Base-by-base conservation (phyloP, 192 early-diverging fungal genomes). In the Coemansia sp. region DNA sequence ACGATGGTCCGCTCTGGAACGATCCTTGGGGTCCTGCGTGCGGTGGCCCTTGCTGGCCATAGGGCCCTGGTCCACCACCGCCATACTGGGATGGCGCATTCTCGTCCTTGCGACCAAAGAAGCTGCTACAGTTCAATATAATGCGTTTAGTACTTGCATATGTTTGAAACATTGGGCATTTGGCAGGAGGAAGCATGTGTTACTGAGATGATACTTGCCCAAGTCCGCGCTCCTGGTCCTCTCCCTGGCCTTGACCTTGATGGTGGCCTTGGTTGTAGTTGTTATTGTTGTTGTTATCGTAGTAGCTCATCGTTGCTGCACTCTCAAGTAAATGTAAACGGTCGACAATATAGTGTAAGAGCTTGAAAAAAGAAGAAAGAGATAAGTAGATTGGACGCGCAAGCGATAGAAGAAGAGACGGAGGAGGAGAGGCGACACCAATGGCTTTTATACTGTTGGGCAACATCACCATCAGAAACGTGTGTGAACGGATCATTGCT, bases 141-240 rank as follows among this genome's bases (percentile, higher is more conserved):
- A 20, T 17, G 6, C 6, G 15, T 41, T 41, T 41, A 34, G 10
- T 34, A 34, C 10, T 34, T 34, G 10, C 33, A 34, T 34, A 22
- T 40, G 22, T 27, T 29, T 38, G 15, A 34, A 34, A 34, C 33
- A n/a, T n/a, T n/a, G n/a, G n/a, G n/a, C n/a, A n/a, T n/a, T n/a
- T n/a, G n/a, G n/a, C n/a, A n/a, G n/a, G n/a, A n/a, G n/a, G n/a
- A 34, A 1, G 44, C 41, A 50, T 25, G 23, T 11, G 22, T 6
- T 37, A 25, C 9, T 20, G 37, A 25, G 33, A 19, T 31, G 41
- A 53, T 2, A 59, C 65, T 36, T 74, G 65, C 72, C 66, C 57
- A 11, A 74, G 23, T 22, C 72, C 72, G 11, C 72, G 72, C 33
- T 60, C 61, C n/a, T 58, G 53, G 22, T 64, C 65, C 37, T 40